Evolutionary conservation across 805 yeast genomes (phyloP).

Genomic region (Saturnispora diversa): DNA sequence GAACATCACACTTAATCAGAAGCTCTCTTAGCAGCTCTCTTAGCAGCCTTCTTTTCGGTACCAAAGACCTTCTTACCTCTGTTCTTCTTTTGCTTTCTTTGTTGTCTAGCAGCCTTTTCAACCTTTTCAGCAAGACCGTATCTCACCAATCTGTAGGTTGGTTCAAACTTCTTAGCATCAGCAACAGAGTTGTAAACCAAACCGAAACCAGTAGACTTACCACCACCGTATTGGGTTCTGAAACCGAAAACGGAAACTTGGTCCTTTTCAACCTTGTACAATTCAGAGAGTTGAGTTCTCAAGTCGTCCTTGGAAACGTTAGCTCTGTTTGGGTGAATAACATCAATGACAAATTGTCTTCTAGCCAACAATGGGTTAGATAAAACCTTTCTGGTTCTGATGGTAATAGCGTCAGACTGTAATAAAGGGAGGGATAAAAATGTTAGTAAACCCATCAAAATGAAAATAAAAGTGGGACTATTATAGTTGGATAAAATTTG

Average conservation of each 20-base stretch:
- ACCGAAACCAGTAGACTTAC: conserved; percentile 99
- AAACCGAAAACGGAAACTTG: conserved; percentile 92
- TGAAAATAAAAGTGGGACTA: background rate
- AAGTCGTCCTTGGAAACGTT: conserved; percentile 99
- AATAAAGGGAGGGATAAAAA: conserved; percentile 12
- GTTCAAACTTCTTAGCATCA: conserved; percentile 98
- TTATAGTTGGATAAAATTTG: background rate
- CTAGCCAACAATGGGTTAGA: conserved; percentile 98
- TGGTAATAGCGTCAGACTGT: conserved; percentile 98
- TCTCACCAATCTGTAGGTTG: conserved; percentile 98
- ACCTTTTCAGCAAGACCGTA: conserved; percentile 94
- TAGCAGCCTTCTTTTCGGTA: conserved; percentile 92
- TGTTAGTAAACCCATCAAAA: conserved; percentile 14
- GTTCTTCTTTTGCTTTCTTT: conserved; percentile 99
- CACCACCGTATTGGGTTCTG: conserved; percentile 99
- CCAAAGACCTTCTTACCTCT: conserved; percentile 98
- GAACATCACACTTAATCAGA: conserved; percentile 49
- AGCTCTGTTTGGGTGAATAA: conserved; percentile 98
- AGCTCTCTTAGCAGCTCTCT: conserved; percentile 84
- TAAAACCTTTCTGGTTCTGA: conserved; percentile 99
- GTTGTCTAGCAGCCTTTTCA: conserved; percentile 98
- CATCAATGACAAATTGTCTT: conserved; percentile 99
- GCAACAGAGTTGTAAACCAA: conserved; percentile 96
- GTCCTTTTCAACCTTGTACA: conserved; percentile 61
- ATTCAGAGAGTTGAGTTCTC: conserved; percentile 62